Base-by-base conservation (phyloP, 1,284 basidiomycete species). In the Singerocomus rubriflavus region DNA sequence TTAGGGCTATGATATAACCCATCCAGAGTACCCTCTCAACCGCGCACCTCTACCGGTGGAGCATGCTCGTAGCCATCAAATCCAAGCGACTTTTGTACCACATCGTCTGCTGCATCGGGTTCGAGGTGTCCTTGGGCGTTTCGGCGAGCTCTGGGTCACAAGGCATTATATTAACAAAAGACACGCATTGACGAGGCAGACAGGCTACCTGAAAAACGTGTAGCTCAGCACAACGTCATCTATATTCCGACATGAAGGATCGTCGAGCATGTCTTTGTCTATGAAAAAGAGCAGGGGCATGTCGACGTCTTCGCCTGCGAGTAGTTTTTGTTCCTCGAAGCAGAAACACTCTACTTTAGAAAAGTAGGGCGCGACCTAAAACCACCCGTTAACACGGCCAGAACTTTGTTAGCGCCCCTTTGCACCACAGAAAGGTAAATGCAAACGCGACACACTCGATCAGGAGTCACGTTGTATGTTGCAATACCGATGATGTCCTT, bases 341-440 rank as follows among this genome's bases (percentile, higher is more conserved):
- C 97, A 99, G 77, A 99, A 99, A 62, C 97, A 99, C 71, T 99
- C 97, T 8, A 99, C 94, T 74, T 99, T 99, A 51, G 95, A 93
- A 67, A 99, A 99, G 71, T 98, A 99, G 0, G 96, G 94, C 6
- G 97, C 97, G 59, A 98, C 84, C 93, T 98, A 44, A 43, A 13
- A 26, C 35, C 21, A 12, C 10, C 26, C 42, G 38, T 9, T 32
- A 14, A 33, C 12, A 21, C 31, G 33, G n/a, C 14, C 25, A 29
- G 7, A 5, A 12, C 12, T 31, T 16, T 1, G 25, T 53, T 17
- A 46, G 41, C 27, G 11, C 25, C 21, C 29, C 31, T 11, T 48
- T 11, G 17, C 5, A 37, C 14, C 42, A 31, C 11, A 2, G 25
- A 42, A 30, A 29, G 32, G 37, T 31, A 21, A 21, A 21, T 4